phyloP scores from a whole-genome alignment of 2,329 filamentous ascomycete genomes.

The Fusarium sp. region DNA sequence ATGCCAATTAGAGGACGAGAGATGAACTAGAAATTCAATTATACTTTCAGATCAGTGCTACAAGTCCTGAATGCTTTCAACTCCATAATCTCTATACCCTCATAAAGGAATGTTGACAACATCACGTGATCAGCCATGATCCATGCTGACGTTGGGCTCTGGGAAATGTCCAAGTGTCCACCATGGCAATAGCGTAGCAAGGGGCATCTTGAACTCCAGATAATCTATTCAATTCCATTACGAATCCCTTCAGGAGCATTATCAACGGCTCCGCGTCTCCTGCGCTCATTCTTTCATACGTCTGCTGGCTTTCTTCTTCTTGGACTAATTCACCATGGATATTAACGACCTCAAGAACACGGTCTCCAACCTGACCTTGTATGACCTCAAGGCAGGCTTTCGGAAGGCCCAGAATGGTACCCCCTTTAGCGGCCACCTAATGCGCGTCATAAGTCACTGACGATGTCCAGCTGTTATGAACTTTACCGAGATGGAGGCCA shows the following conservation, averaged over 20 bases:
- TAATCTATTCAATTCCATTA: conserved; percentile 11
- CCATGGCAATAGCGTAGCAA: conserved; percentile 39
- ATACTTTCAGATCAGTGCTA: neutral
- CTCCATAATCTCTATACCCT: neutral
- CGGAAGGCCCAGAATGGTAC: conserved; percentile 97
- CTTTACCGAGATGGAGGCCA: conserved; percentile 91
- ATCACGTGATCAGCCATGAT: conserved; percentile 27
- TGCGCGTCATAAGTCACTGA: conserved; percentile 43
- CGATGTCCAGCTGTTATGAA: conserved; percentile 87
- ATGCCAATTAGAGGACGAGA: neutral
- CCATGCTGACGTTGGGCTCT: conserved; percentile 38
- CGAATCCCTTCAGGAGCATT: conserved; percentile 17
- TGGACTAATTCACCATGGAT: conserved; percentile 71
- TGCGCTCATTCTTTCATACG: neutral
- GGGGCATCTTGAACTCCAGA: conserved; percentile 36
- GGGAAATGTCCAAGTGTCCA: conserved; percentile 44
- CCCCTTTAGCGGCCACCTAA: conserved; percentile 2
- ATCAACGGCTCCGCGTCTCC: conserved; percentile 19
- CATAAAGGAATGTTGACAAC: neutral
- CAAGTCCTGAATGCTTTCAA: neutral
- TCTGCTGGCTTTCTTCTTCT: conserved; percentile 21
- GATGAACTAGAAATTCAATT: neutral
- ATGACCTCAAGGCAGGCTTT: conserved; percentile 94
- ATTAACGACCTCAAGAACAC: conserved; percentile 84
- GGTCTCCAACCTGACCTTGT: conserved; percentile 91